Evolutionary conservation across 192 early-diverging fungal species (phyloP).

Genomic region (Coemansia sp.): DNA sequence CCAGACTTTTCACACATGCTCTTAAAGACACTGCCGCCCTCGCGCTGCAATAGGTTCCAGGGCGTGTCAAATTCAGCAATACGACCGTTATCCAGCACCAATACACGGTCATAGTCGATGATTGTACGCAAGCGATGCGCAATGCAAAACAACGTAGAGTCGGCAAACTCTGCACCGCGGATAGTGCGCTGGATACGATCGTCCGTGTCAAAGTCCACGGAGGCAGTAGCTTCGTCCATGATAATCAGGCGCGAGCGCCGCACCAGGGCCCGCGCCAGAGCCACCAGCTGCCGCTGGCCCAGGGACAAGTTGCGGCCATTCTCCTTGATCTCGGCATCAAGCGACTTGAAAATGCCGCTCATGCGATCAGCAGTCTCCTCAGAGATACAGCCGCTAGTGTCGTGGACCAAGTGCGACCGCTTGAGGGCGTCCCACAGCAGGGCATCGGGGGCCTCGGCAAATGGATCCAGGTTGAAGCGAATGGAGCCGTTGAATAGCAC

Average conservation of each 20-base stretch:
- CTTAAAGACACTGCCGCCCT: constrained; percentile 67
- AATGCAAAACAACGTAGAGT: constrained; percentile 82
- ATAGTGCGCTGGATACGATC: constrained; percentile 88
- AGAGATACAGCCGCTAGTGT: not conserved
- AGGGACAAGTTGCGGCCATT: constrained; percentile 81
- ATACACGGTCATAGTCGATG: constrained; percentile 82
- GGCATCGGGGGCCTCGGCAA: constrained; percentile 75
- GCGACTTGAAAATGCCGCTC: constrained; percentile 26
- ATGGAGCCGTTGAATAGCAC: constrained; percentile 79
- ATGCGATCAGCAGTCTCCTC: constrained; percentile 7
- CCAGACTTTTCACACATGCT: constrained; percentile 86
- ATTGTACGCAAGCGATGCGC: constrained; percentile 92
- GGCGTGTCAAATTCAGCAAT: constrained; percentile 87
- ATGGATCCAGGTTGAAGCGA: constrained; percentile 91
- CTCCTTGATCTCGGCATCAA: constrained; percentile 80
- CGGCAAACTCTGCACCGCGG: constrained; percentile 70
- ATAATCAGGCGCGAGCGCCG: constrained; percentile 72
- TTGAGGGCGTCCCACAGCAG: constrained; percentile 78
- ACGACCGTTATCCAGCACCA: constrained; percentile 80
- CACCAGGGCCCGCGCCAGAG: constrained; percentile 79
- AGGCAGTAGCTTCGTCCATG: constrained; percentile 91
- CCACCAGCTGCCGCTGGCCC: constrained; percentile 80
- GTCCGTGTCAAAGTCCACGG: constrained; percentile 88
- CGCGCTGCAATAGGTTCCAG: constrained; percentile 63
- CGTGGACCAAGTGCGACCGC: constrained; percentile 71